Base-by-base conservation (phyloP, 371 early-diverging fungal genomes). In the Rhizopus stolonifer region DNA sequence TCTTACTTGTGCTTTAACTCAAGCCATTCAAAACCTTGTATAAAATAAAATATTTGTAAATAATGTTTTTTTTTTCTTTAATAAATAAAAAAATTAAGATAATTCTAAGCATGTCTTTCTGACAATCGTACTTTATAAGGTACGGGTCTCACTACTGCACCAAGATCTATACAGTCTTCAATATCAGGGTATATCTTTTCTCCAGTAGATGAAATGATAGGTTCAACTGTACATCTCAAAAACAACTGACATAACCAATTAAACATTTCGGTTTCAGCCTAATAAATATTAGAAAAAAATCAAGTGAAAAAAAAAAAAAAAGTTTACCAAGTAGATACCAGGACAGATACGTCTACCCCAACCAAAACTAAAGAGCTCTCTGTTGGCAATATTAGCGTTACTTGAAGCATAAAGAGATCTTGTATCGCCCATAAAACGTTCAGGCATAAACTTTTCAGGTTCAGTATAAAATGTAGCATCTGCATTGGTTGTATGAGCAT, bases 301-400 rank as follows among this genome's bases (percentile, higher is more conserved):
- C 15, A 29, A 29, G 10, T 10, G n/a, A n/a, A 7, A 10, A 29
- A 10, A 4, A 29, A 7, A 7, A 7, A 29, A 4, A 29, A 29
- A 29, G 32, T 19, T 54, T 46, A 54, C 54, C 54, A 54, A 17
- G 11, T 54, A 34, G 25, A 46, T 54, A 25, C 54, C 54, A 15
- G 54, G 54, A 24, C 54, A 54, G 17, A 54, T 24, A 34, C 54
- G 54, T 45, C 60, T 49, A 43, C 58, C 63, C 58, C 58, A 62
- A 1, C 63, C 58, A 58, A 62, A 62, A 14, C 44, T 50, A 53
- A 49, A 62, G 14, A 49, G 49, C 38, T 57, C 54, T 6, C 63
- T 25, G 10, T 53, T 34, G n/a, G 40, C 50, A n/a, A 49, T 15
- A 25, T 38, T 49, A 18, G 53, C 54, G 31, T 54, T 62, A 24